Percentiles rank a stretch among this genome's conserved stretches.
Conservation (phyloP, 164 flowering plant genomes). For the Umbellularia californica region DNA sequence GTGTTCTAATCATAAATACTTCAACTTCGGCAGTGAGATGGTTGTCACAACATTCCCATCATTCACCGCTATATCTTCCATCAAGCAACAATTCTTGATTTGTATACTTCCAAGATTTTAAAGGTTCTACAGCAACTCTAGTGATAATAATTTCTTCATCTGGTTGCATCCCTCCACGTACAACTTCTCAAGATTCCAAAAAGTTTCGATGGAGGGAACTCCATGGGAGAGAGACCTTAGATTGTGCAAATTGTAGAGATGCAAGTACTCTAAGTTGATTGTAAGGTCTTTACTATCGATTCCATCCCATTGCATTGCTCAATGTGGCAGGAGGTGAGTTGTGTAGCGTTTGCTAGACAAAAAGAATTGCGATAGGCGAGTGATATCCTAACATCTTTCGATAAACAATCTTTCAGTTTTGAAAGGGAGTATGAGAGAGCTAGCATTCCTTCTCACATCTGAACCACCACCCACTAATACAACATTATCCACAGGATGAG, state of each 20-base stretch:
- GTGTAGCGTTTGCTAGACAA: background rate
- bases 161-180: background rate
- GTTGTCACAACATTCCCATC: background rate
- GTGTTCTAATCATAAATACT: background rate
- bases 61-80: background rate
- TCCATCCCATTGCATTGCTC: background rate
- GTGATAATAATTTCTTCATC: background rate
- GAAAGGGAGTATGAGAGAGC: background rate
- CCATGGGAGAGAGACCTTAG: background rate
- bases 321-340: background rate
- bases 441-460: too few relatives aligned
- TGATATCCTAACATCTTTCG: background rate
- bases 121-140: background rate
- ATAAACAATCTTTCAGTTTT: background rate
- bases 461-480: background rate
- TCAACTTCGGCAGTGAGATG: background rate
- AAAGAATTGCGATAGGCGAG: background rate
- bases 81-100: background rate
- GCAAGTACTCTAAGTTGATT: background rate
- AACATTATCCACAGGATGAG: background rate
- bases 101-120: background rate
- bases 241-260: background rate
- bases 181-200: background rate
- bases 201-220: background rate
- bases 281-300: background rate